Conservation (phyloP, 1,139 yeast species). For the Taphrina flavorubra region DNA sequence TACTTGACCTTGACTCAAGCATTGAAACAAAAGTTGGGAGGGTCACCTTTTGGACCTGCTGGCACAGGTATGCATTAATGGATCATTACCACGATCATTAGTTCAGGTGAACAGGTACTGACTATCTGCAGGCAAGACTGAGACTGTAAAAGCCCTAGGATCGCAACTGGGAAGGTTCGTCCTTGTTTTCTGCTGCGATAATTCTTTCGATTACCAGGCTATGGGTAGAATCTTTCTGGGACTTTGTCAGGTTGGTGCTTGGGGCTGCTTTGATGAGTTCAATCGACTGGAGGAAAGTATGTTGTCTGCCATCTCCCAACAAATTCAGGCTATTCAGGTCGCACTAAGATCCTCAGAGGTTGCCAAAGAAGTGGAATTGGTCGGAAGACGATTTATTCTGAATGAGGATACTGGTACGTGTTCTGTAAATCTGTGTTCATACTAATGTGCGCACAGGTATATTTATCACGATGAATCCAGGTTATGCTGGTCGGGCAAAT, state of each 20-base stretch:
- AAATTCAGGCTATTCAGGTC: slow-evolving; percentile 72
- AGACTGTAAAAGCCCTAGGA: slow-evolving; percentile 84
- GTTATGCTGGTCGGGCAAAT: slow-evolving; percentile 78
- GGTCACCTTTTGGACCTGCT: slow-evolving; percentile 94
- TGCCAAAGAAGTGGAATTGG: slow-evolving; percentile 55
- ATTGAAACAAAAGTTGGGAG: slow-evolving; percentile 75
- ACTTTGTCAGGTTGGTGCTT: slow-evolving; percentile 82
- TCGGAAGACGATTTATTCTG: slow-evolving; percentile 58
- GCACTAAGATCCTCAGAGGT: slow-evolving; percentile 53
- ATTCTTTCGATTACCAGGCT: slow-evolving; percentile 79
- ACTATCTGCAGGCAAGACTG: slow-evolving; percentile 62
- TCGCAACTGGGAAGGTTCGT: slow-evolving; percentile 80
- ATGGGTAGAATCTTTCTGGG: slow-evolving; percentile 82
- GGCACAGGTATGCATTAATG: slow-evolving; percentile 75
- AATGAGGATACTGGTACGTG: slow-evolving; percentile 53
- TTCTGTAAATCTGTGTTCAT: neutral
- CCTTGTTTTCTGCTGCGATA: slow-evolving; percentile 88
- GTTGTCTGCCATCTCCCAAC: slow-evolving; percentile 84
- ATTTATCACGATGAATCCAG: slow-evolving; percentile 92
- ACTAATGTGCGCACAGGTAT: slow-evolving; percentile 57
- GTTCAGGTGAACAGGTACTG: neutral
- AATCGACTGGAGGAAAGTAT: slow-evolving; percentile 75
- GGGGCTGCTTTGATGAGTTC: slow-evolving; percentile 98
- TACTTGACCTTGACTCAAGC: slow-evolving; percentile 78
- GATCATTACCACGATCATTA: neutral